Base-by-base conservation (phyloP, 495 filamentous ascomycete species). In the Hypoxylon rickii region DNA sequence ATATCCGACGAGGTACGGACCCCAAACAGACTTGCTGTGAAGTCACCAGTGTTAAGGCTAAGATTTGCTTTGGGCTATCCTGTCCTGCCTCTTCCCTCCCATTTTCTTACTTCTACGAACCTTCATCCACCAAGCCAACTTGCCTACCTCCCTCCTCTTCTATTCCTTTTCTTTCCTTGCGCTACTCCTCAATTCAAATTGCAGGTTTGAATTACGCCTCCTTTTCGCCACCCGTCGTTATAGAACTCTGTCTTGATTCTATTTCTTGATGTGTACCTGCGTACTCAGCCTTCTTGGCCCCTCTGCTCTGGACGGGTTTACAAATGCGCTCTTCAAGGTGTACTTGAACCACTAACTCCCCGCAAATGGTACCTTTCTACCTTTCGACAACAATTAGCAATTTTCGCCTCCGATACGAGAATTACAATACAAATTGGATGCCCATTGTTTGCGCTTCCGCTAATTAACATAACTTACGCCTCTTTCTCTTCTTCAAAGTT, bases 1-100 rank as follows among this genome's bases (percentile, higher is more conserved):
- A 61, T 61, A 61, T 61, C 58, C 51, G 58, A 61, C 24, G 54
- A 49, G 47, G 59, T 58, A 63, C 59, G 54, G 59, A 57, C 59
- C 58, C 58, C 58, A 61, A 61, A 56, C 49, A 49, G 16, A 49
- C 24, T 33, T 37, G 18, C 39, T 50, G 42, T 47, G 11, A 58
- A 58, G 47, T 63, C 53, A 54, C 59, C 59, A 63, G 43, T 24
- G 37, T 57, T 53, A 49, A 58, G 21, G 54, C 37, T 51, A 43
- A 31, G 39, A 4, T 45, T 3, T n/a, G 12, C n/a, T 49, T 44
- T 47, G 17, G 33, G 10, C 38, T 31, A 52, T 32, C 41, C 40
- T 31, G 47, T 19, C 15, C 21, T 33, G 20, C 20, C 38, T 44
- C 38, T 17, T 18, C 24, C 39, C 26, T 41, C 32, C 24, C 47